Evolutionary conservation across 2,329 filamentous ascomycete species (phyloP), one percentile per base, ranked within the genome.

Genomic region (Fusarium fracticaudum): DNA sequence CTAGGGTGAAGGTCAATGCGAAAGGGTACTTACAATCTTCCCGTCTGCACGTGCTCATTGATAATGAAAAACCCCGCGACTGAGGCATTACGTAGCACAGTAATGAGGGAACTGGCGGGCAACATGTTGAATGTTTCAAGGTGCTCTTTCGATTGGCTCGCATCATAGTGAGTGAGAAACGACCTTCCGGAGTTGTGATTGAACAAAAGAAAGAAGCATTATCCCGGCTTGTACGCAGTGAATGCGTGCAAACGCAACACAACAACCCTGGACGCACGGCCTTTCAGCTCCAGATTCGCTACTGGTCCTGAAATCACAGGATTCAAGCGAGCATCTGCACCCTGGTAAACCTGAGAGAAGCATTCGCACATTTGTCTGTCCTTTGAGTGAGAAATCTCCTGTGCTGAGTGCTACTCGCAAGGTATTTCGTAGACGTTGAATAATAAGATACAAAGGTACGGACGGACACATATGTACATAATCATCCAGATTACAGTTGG

Each of bases 171-270:
- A 63, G 76, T 59, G 66, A 73, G 44, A 68, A 50, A 67, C 43
- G 44, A 60, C 67, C 67, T 75, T 67, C 73, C 55, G 71, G 69
- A 75, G 76, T 67, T 74, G 66, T 76, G 75, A 78, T 78, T 79
- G 78, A 78, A 73, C 66, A 72, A 67, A 69, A 64, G 47, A 63
- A 64, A 76, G 71, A 78, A 73, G 74, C 76, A 73, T 77, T 72
- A 78, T 79, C 77, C 78, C 65, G 60, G 78, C 55, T 66, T 68
- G 58, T 67, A 62, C 62, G 50, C 55, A 63, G 33, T 75, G 62
- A 60, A 65, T 60, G 67, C 20, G 59, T 53, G 65, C 64, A 67
- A 75, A 71, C 59, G 67, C 14, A 57, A 62, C 61, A 63, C 9
- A 47, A 62, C 55, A 61, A 47, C 59, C 70, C 71, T 76, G 73